Evolutionary conservation across 768 basidiomycete genomes (phyloP).

Genomic region (Ramaria rubella): DNA sequence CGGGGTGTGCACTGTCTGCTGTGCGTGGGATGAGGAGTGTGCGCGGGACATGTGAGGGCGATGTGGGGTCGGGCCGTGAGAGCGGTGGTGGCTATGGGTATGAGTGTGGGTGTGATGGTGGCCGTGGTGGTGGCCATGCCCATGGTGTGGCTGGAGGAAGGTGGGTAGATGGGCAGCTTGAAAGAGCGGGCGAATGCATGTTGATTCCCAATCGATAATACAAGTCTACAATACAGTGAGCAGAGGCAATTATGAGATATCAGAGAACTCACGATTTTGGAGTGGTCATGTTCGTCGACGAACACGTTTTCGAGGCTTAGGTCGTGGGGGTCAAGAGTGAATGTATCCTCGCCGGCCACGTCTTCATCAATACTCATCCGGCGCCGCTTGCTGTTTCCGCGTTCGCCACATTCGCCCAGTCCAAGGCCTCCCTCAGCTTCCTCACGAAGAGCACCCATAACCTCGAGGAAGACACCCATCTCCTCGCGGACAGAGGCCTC

Average conservation of each 20-base stretch:
- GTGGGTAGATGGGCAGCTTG: slow-evolving; percentile 76
- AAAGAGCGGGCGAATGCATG: slow-evolving; percentile 83
- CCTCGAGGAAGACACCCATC: slow-evolving; percentile 60
- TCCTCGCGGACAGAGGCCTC: slow-evolving; percentile 60
- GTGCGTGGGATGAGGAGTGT: not conserved
- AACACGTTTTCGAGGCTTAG: slow-evolving; percentile 81
- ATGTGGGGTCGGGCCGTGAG: not conserved
- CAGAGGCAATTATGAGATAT: not conserved
- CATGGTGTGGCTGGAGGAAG: slow-evolving; percentile 60
- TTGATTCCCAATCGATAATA: slow-evolving; percentile 88
- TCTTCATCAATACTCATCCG: slow-evolving; percentile 22
- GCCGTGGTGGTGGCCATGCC: not conserved
- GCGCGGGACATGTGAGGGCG: slow-evolving; percentile 1
- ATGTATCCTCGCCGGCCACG: slow-evolving; percentile 41
- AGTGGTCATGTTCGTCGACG: slow-evolving; percentile 61
- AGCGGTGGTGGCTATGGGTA: not conserved
- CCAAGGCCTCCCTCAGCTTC: slow-evolving; percentile 15
- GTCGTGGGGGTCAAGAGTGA: slow-evolving; percentile 81
- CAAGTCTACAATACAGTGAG: slow-evolving; percentile 48
- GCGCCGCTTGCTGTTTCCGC: slow-evolving; percentile 22
- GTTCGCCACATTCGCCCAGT: slow-evolving; percentile 14
- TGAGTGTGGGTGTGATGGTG: slow-evolving; percentile 3
- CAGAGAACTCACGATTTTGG: slow-evolving; percentile 56
- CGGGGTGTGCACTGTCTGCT: not conserved
- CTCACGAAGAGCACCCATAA: slow-evolving; percentile 54